Evolutionary conservation across 1,284 basidiomycete species (phyloP), one percentile per base, ranked within the genome.

Genomic region (Sanghuangporus sanghuang): DNA sequence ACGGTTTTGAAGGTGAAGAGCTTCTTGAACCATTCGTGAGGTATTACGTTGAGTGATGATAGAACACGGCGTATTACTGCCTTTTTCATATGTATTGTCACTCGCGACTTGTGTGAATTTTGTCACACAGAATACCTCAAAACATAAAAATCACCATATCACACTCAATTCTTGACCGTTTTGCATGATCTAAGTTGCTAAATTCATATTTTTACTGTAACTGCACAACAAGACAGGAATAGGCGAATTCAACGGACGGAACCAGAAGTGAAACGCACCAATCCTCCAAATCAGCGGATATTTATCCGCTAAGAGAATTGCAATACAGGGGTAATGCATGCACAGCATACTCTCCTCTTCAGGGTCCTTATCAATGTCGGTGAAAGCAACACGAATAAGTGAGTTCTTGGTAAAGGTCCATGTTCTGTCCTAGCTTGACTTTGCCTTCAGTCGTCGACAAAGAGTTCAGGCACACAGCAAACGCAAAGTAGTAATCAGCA

Each of bases 231-330:
- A n/a, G n/a, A 59, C 59, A n/a, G 46, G 46, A 42, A 23, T 57
- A 67, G 69, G 64, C 61, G 70, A 71, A 73, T 66, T 46, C 66
- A 39, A 23, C 61, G 59, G 27, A 53, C 14, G 18, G 16, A 16
- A 36, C 8, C 6, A 38, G 55, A 48, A 56, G 42, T 46, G 65
- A 39, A 58, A 21, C 59, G 23, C 23, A 23, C 67, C 74, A 99
- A 84, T 78, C 99, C 96, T 63, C 96, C 96, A 81, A 99, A 99
- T 81, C 99, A 98, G 81, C 98, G 98, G 73, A 98, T 98, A 39
- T 88, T 88, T 93, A 71, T 98, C 95, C 5, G 92, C n/a, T n/a
- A 99, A 82, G 71, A 99, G 85, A 0, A 97, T 97, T 18, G 96
- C 90, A 64, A 99, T 85, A 67, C 89, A 88, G 50, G 99, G 83